Evolutionary conservation across 495 filamentous ascomycete genomes (phyloP), one percentile per base, ranked within the genome.

Genomic region (Talaromyces borbonicus): DNA sequence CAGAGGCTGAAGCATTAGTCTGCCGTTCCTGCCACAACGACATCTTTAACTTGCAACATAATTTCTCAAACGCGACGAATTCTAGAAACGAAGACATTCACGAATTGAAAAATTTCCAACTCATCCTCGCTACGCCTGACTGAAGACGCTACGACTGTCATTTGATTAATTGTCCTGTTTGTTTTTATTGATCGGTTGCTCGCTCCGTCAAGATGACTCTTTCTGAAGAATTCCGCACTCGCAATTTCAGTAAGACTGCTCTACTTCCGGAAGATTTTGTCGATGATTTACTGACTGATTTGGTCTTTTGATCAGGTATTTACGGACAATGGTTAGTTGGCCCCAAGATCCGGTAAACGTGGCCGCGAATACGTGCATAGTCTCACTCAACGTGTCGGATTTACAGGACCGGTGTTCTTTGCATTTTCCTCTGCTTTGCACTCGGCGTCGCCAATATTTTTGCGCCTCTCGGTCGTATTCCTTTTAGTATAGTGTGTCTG

Each of bases 291-390:
- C n/a, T n/a, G 50, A 56, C 68, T 71, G 56, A 71, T 52, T 45
- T 46, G 49, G 48, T 53, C 43, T 27, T 52, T 49, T 31, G 26
- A 43, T 30, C 61, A 98, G 92, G 93, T 77, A 98, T 98, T 70
- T 98, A 98, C 61, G 92, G 85, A 62, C 92, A 98, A 93, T 98
- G 92, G 92, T 98, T 65, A 78, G 84, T 77, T n/a, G n/a, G n/a
- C n/a, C n/a, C n/a, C n/a, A n/a, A n/a, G n/a, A n/a, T n/a, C n/a
- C n/a, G n/a, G n/a, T n/a, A n/a, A n/a, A n/a, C n/a, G n/a, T n/a
- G n/a, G n/a, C n/a, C n/a, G n/a, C n/a, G n/a, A n/a, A n/a, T n/a
- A n/a, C n/a, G n/a, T n/a, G n/a, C n/a, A n/a, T n/a, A n/a, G n/a
- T n/a, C n/a, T n/a, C n/a, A n/a, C n/a, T n/a, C n/a, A n/a, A n/a